phyloP scores from a whole-genome alignment of 164 flowering plant species.

The Kingdonia uniflora region DNA sequence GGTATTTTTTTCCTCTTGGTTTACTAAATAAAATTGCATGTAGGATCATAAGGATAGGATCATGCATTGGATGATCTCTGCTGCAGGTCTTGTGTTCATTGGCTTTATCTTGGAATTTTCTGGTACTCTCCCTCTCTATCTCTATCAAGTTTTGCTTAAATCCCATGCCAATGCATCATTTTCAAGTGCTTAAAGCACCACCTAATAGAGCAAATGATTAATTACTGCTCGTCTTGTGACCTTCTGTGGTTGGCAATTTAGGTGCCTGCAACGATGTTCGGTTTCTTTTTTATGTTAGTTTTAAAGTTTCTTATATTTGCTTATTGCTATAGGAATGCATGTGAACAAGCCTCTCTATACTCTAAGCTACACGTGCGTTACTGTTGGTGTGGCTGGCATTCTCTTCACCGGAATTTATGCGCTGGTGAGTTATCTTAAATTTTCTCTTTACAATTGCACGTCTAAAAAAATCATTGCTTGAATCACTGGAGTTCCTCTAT shows the following conservation, averaged over 20 bases:
- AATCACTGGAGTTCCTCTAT: not conserved
- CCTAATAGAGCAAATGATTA: not conserved
- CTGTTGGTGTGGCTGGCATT: constrained; percentile 62
- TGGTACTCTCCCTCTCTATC: constrained; percentile 31
- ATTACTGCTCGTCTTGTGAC: too few relatives aligned
- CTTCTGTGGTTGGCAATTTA: too few relatives aligned
- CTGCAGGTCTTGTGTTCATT: constrained; percentile 25
- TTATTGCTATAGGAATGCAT: constrained; percentile 42
- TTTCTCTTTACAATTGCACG: too few relatives aligned
- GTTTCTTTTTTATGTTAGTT: not conserved
- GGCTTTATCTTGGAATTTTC: constrained; percentile 36
- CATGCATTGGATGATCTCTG: constrained; percentile 41
- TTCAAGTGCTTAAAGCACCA: not conserved
- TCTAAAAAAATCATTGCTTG: constrained; percentile 5
- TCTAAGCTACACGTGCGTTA: constrained; percentile 56
- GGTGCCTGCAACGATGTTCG: too few relatives aligned
- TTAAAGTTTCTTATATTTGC: not conserved
- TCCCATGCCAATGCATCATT: not conserved
- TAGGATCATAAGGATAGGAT: constrained; percentile 59
- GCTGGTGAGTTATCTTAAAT: too few relatives aligned
- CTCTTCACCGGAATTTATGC: constrained; percentile 43
- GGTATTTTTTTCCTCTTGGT: too few relatives aligned
- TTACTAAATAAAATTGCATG: too few relatives aligned
- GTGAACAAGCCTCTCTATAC: constrained; percentile 68
- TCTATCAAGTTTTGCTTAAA: not conserved